A percentile compares a stretch with the other conserved stretches of the same genome.
Evolutionary conservation across 2,329 filamentous ascomycete genomes (phyloP).

Genomic region (Paraphoma sp.): DNA sequence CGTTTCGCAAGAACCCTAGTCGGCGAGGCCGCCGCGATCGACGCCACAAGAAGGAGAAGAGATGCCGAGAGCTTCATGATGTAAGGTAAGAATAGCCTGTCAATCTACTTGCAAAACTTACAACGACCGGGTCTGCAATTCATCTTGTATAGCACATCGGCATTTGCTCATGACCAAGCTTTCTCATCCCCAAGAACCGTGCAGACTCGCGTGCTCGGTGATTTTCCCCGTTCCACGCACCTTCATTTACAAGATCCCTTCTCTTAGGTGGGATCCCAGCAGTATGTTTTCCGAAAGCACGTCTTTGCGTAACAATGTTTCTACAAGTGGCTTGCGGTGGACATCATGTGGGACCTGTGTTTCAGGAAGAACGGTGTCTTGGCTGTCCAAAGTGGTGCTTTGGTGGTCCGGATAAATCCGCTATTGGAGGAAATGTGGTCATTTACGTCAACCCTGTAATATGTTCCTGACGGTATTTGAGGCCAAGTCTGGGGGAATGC

Average conservation of each 20-base stretch:
- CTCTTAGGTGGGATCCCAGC: conserved; percentile 19
- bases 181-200: background rate
- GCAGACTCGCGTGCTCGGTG: background rate
- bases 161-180: conserved; percentile 2
- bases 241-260: conserved; percentile 9
- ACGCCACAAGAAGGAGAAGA: conserved; percentile 12
- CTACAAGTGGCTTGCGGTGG: background rate
- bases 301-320: background rate
- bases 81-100: background rate
- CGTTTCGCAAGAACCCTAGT: conserved; percentile 18
- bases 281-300: background rate
- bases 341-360: background rate
- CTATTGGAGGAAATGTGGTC: conserved; percentile 22
- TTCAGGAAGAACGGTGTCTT: conserved; percentile 8
- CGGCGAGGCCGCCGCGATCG: conserved; percentile 17
- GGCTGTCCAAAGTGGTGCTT: conserved; percentile 7
- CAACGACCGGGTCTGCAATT: background rate
- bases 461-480: background rate
- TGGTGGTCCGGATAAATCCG: conserved; percentile 14
- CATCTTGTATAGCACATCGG: conserved; percentile 12
- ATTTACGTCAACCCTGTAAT: background rate
- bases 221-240: background rate
- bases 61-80: conserved; percentile 19
- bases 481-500: background rate
- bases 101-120: background rate